Evolutionary conservation across 129 eudicot genomes (phyloP).

Genomic region (Daucus carota): DH1_v3.0 NC_030386.2:17341501-17342000

Average conservation of each 20-base stretch:
- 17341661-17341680: neutral
- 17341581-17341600: neutral
- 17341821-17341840: conserved; percentile 23
- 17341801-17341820: conserved; percentile 25
- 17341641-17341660: neutral
- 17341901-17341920: neutral
- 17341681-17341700: too few species aligned
- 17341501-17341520: neutral
- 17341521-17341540: neutral
- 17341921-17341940: neutral
- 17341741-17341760: neutral
- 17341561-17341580: neutral
- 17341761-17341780: conserved; percentile 9
- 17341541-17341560: neutral
- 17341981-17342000: neutral
- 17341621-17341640: neutral
- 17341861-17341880: conserved; percentile 6
- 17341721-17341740: neutral
- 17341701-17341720: neutral
- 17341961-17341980: neutral
- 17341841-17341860: conserved; percentile 25
- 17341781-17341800: conserved; percentile 39
- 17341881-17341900: neutral
- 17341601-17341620: neutral
- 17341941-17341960: neutral